Percentiles rank a stretch among this genome's conserved stretches.
These are phyloP conservation scores for Verticillium tricorpus DNA, from an alignment of 2,329 filamentous ascomycete species.

Conservation along the genomic window DNA sequence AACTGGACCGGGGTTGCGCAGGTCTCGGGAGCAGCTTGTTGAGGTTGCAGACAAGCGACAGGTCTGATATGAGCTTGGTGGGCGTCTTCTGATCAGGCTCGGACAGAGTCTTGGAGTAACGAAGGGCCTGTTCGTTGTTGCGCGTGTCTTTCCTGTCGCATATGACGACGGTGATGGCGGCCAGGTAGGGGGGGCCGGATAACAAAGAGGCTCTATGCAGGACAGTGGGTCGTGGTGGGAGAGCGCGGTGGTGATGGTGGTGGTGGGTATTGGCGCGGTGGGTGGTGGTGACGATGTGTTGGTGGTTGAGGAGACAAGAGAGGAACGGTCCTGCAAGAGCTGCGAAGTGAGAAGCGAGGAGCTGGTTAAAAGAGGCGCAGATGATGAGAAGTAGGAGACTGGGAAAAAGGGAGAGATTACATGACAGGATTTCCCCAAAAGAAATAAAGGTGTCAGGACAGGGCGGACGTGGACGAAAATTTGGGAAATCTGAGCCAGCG, in stretches of 20 bases:
- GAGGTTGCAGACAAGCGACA: conserved; percentile 5
- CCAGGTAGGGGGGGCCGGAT: neutral
- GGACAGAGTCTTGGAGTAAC: conserved; percentile 8
- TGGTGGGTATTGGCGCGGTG: neutral
- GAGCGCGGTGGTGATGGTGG: neutral
- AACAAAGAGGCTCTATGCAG: neutral
- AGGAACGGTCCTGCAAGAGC: neutral
- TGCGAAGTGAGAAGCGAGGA: neutral
- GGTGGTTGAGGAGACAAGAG: neutral
- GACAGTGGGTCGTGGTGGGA: neutral
- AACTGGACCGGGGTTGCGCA: conserved; percentile 12
- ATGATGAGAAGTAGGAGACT: neutral
- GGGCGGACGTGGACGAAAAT: neutral
- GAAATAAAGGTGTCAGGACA: conserved; percentile 1
- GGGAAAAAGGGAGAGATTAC: neutral
- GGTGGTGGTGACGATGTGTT: neutral
- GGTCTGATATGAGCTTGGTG: neutral
- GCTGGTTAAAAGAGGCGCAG: neutral
- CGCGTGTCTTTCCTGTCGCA: neutral
- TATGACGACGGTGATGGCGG: neutral
- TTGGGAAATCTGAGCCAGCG: neutral
- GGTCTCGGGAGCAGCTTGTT: conserved; percentile 12
- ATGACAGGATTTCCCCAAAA: neutral
- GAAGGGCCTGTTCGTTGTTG: neutral
- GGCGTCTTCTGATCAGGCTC: neutral